These are phyloP conservation scores for Tulasnella sp. DNA, from an alignment of 768 basidiomycete genomes.

Conservation along the genomic window DNA sequence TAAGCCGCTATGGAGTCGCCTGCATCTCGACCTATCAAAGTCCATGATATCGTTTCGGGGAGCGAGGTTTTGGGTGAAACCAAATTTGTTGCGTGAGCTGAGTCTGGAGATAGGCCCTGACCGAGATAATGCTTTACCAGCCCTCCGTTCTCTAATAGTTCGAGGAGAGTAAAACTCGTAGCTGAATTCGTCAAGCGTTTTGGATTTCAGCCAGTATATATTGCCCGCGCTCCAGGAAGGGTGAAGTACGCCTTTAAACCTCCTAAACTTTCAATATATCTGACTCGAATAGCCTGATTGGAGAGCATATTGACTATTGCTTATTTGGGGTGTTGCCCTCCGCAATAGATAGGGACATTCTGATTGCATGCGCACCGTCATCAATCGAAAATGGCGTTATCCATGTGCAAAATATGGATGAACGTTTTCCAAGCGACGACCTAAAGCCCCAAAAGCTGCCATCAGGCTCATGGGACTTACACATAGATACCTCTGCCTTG, in stretches of 20 bases:
- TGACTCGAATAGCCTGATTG: constrained; percentile 26
- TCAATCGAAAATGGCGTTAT: constrained; percentile 22
- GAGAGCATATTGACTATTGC: constrained; percentile 58
- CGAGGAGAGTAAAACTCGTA: constrained; percentile 46
- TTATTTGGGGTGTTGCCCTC: constrained; percentile 74
- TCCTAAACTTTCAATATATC: neutral
- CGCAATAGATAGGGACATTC: constrained; percentile 73
- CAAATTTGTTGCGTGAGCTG: too few relatives aligned
- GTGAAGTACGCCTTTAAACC: constrained; percentile 45
- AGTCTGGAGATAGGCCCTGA: too few relatives aligned
- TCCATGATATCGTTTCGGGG: too few relatives aligned
- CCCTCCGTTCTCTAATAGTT: constrained; percentile 2
- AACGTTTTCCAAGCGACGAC: constrained; percentile 32
- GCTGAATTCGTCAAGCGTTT: constrained; percentile 51
- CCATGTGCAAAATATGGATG: constrained; percentile 28
- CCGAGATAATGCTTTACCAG: too few relatives aligned
- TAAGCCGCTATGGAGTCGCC: too few relatives aligned
- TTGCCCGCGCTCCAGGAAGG: constrained; percentile 65
- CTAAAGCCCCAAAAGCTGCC: constrained; percentile 24
- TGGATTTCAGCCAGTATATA: constrained; percentile 52
- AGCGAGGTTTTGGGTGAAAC: too few relatives aligned
- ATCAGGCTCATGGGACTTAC: constrained; percentile 48
- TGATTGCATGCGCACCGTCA: constrained; percentile 57
- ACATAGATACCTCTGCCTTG: constrained; percentile 54
- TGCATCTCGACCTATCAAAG: too few relatives aligned